Evolutionary conservation across 2,329 filamentous ascomycete species (phyloP).

Genomic region (Chaetomium sp.): DNA sequence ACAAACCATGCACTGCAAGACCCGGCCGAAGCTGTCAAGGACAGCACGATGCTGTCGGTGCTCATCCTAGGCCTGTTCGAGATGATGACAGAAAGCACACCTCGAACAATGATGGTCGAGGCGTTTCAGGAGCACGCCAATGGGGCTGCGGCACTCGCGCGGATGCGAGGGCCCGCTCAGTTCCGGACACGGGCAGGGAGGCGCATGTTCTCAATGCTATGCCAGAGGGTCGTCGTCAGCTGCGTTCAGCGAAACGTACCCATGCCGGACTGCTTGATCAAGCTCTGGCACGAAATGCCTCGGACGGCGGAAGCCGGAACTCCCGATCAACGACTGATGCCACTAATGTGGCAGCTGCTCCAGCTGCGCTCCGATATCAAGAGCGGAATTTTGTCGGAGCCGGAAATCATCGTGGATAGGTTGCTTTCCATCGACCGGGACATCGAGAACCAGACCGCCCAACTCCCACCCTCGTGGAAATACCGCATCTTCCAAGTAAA

Average conservation of each 20-base stretch:
- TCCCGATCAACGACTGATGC: constrained; percentile 48
- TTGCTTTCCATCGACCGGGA: constrained; percentile 47
- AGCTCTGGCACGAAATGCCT: constrained; percentile 49
- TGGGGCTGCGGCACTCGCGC: constrained; percentile 54
- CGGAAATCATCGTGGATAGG: constrained; percentile 46
- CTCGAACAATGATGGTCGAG: constrained; percentile 50
- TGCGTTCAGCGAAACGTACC: constrained; percentile 53
- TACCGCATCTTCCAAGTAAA: constrained; percentile 47
- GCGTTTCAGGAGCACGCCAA: constrained; percentile 58
- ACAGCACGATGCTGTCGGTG: constrained; percentile 56
- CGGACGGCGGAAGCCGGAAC: constrained; percentile 42
- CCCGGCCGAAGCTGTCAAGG: constrained; percentile 48
- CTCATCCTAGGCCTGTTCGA: constrained; percentile 59
- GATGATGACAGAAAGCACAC: constrained; percentile 52
- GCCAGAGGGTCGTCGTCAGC: constrained; percentile 53
- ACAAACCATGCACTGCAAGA: constrained; percentile 54
- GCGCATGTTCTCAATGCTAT: constrained; percentile 58
- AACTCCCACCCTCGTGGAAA: constrained; percentile 46
- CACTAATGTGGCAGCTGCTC: constrained; percentile 49
- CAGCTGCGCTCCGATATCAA: constrained; percentile 53
- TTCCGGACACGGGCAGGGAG: constrained; percentile 50
- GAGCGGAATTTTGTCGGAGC: constrained; percentile 41
- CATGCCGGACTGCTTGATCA: constrained; percentile 51
- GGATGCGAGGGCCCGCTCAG: constrained; percentile 51
- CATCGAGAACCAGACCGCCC: constrained; percentile 45